Evolutionary conservation across 495 filamentous ascomycete genomes (phyloP), one percentile per base, ranked within the genome.

Genomic region (Podospora sp.): DNA sequence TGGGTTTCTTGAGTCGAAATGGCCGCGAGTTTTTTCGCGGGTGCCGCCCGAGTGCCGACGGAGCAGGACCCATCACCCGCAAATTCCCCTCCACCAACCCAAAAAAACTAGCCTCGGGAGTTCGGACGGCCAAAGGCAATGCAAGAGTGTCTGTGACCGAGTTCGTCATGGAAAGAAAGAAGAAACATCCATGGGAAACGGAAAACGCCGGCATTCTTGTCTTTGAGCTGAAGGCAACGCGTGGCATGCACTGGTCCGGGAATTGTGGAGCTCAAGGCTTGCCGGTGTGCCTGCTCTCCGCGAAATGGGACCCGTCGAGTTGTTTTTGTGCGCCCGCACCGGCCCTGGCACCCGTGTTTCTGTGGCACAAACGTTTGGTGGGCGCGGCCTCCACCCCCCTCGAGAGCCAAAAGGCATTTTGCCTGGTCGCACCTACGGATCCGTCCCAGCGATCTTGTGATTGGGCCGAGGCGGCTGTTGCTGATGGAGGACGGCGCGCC

Each of bases 231-330:
- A 33, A 50, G 40, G 46, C 18, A 33, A 21, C 16, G 22, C 2
- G 18, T 6, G 40, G 40, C 24, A 26, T 21, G 46, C 29, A 36
- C 24, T 61, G 60, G 16, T 60, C 60, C 65, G 65, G 65, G 52
- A 68, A 68, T 68, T 68, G 65, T 68, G 65, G 65, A 68, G 55
- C 65, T 63, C 21, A 6, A 20, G 52, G 52, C 27, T 25, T 50
- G 65, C 60, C 63, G 63, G 29, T 65, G 52, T 65, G 24, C 22
- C n/a, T 56, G 20, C 25, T 50, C 53, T 18, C 51, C 52, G 63
- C 24, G 53, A 65, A 35, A 65, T 57, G 20, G 60, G 40, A 50
- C 60, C 60, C 40, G 40, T 46, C 26, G 56, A 59, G 26, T 33
- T 14, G 18, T 59, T 46, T 46, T 25, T 33, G 26, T 36, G 50